These are phyloP conservation scores for Saccharomyces eubayanus DNA, from an alignment of 805 yeast genomes.

Conservation along the genomic window DNA sequence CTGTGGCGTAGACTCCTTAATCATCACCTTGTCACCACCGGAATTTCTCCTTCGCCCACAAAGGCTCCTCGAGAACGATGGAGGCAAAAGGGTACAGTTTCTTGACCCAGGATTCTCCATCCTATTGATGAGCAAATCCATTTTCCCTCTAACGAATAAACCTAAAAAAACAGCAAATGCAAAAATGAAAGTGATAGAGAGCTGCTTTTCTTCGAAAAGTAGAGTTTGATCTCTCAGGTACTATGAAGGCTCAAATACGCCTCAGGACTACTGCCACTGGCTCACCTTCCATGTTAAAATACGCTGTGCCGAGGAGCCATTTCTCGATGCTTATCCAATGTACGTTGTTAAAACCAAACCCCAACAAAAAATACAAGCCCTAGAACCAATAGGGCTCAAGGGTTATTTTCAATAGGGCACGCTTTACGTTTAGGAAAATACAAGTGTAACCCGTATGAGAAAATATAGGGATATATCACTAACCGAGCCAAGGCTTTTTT, in stretches of 20 bases:
- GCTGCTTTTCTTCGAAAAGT: background rate
- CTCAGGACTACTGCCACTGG: background rate
- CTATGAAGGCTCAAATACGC: background rate
- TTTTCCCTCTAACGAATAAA: background rate
- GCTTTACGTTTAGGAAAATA: no score
- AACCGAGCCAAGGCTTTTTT: background rate
- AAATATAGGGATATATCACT: background rate
- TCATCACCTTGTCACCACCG: background rate
- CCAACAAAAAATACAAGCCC: background rate
- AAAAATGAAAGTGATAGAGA: background rate
- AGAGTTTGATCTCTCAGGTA: background rate
- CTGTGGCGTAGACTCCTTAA: background rate
- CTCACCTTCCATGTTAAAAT: background rate
- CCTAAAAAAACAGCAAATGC: background rate
- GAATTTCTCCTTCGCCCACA: background rate
- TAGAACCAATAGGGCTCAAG: background rate
- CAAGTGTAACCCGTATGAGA: no score
- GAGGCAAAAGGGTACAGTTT: background rate
- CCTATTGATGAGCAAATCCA: slow-evolving; percentile 9
- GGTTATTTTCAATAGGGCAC: no score
- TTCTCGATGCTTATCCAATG: background rate
- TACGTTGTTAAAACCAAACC: background rate
- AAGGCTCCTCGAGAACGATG: background rate
- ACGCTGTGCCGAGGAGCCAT: background rate
- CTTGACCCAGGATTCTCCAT: slow-evolving; percentile 7